Conservation (phyloP, 805 yeast genomes). For the Metschnikowia shivogae region DNA sequence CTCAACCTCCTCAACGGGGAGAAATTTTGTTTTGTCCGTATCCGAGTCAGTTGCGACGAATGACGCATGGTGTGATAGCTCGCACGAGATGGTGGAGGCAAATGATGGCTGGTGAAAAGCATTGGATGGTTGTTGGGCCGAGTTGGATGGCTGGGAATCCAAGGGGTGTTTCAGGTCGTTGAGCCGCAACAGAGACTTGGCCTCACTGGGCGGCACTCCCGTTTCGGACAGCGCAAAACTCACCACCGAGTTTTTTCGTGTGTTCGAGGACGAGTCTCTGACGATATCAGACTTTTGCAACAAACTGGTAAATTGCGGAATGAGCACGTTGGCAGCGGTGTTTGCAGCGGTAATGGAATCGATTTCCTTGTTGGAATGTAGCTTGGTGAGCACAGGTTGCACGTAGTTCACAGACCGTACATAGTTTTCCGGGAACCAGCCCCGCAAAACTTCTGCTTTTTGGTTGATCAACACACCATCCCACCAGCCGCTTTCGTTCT, state of each 20-base stretch:
- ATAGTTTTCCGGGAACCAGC: conserved; percentile 81
- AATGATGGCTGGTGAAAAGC: conserved; percentile 10
- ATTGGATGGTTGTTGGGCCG: not conserved
- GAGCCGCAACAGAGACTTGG: conserved; percentile 3
- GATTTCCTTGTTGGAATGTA: conserved; percentile 37
- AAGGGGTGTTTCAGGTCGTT: conserved; percentile 1
- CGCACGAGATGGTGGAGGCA: conserved; percentile 10
- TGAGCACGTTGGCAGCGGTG: conserved; percentile 43
- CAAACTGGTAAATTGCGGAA: conserved; percentile 37
- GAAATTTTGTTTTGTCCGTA: conserved; percentile 13
- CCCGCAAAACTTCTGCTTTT: conserved; percentile 49
- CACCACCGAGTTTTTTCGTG: conserved; percentile 46
- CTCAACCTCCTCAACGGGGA: conserved; percentile 29
- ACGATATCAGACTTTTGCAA: conserved; percentile 38
- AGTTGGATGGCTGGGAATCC: not conserved
- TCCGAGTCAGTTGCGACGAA: conserved; percentile 5
- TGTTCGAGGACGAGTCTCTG: conserved; percentile 29
- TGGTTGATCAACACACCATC: conserved; percentile 55
- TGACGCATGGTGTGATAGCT: conserved; percentile 2
- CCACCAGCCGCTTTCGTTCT: conserved; percentile 77
- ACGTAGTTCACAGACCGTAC: conserved; percentile 46
- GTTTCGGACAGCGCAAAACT: conserved; percentile 47
- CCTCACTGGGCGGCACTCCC: conserved; percentile 19
- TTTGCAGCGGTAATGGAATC: conserved; percentile 44
- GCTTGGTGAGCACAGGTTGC: conserved; percentile 36